These are phyloP conservation scores for Thraustochytrium sp. DNA, from an alignment of 352 stramenopile species.

Conservation along the genomic window DNA sequence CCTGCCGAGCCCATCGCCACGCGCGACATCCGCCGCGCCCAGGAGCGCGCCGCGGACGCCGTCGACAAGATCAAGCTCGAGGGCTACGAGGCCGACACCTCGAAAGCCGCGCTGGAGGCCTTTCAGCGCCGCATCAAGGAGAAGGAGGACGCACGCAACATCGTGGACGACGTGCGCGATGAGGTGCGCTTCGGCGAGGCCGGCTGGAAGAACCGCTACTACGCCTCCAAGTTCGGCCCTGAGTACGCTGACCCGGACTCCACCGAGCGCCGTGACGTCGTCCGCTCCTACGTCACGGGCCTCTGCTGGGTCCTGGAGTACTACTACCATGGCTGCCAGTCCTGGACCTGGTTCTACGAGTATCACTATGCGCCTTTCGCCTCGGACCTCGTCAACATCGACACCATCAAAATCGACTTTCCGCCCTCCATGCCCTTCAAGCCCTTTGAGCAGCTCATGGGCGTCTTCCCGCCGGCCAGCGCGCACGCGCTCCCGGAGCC, in stretches of 20 bases:
- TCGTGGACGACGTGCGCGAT: slow-evolving; percentile 43
- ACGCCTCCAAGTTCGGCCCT: slow-evolving; percentile 50
- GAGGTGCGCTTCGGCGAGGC: slow-evolving; percentile 81
- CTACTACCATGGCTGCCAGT: slow-evolving; percentile 93
- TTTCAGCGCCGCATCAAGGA: slow-evolving; percentile 47
- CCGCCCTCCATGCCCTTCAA: slow-evolving; percentile 81
- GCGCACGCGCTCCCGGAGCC: slow-evolving; percentile 86
- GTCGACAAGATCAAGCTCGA: background rate
- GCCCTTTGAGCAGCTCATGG: slow-evolving; percentile 97
- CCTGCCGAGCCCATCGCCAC: background rate
- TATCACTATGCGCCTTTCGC: slow-evolving; percentile 99
- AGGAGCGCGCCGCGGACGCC: slow-evolving; percentile 30
- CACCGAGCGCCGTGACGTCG: background rate
- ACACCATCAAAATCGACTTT: slow-evolving; percentile 62
- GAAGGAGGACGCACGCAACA: slow-evolving; percentile 52
- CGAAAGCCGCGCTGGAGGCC: slow-evolving; percentile 40
- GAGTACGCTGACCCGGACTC: background rate
- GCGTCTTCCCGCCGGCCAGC: slow-evolving; percentile 87
- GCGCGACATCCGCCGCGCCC: slow-evolving; percentile 17
- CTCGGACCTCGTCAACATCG: slow-evolving; percentile 89
- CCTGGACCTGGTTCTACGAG: slow-evolving; percentile 98
- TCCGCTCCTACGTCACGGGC: slow-evolving; percentile 86
- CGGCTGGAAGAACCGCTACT: slow-evolving; percentile 92
- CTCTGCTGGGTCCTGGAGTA: slow-evolving; percentile 99
- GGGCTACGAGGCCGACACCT: slow-evolving; percentile 38